Percentiles rank a stretch among this genome's conserved stretches.
Evolutionary conservation across 768 basidiomycete genomes (phyloP).

Genomic region (Pleurotus tuoliensis): DNA sequence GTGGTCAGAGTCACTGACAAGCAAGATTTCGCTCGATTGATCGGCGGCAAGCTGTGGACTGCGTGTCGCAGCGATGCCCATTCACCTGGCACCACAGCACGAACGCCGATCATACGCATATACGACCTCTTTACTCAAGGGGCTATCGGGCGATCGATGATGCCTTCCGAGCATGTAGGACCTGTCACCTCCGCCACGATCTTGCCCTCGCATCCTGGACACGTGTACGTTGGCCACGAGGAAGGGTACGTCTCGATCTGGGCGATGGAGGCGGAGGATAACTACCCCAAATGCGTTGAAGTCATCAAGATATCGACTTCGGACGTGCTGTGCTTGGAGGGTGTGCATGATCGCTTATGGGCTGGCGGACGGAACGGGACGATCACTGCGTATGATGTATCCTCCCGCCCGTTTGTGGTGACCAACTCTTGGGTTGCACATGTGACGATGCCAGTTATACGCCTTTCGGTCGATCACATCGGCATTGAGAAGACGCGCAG

Average conservation of each 20-base stretch:
- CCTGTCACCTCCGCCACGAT: slow-evolving; percentile 79
- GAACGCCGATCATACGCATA: slow-evolving; percentile 72
- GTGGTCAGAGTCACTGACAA: slow-evolving; percentile 74
- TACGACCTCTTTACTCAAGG: slow-evolving; percentile 72
- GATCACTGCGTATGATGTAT: slow-evolving; percentile 79
- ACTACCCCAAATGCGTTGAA: slow-evolving; percentile 62
- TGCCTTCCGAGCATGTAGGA: slow-evolving; percentile 71
- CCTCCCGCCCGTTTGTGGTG: slow-evolving; percentile 73
- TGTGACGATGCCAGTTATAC: slow-evolving; percentile 56
- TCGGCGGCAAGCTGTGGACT: slow-evolving; percentile 83
- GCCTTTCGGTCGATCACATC: slow-evolving; percentile 65
- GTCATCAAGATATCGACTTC: slow-evolving; percentile 78
- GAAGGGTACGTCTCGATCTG: slow-evolving; percentile 89
- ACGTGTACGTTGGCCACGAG: slow-evolving; percentile 87
- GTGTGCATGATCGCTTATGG: slow-evolving; percentile 84
- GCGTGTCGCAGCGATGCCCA: slow-evolving; percentile 53
- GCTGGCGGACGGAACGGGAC: slow-evolving; percentile 79
- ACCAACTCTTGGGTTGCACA: slow-evolving; percentile 91
- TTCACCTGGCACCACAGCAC: slow-evolving; percentile 31
- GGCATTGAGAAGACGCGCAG: slow-evolving; percentile 67
- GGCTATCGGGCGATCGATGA: slow-evolving; percentile 45
- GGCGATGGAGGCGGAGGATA: slow-evolving; percentile 50
- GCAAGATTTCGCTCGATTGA: slow-evolving; percentile 70
- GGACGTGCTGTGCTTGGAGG: slow-evolving; percentile 80
- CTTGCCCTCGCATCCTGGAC: slow-evolving; percentile 60